Evolutionary conservation across 2,329 filamentous ascomycete genomes (phyloP).

Genomic region (Huntiella decipiens): DNA sequence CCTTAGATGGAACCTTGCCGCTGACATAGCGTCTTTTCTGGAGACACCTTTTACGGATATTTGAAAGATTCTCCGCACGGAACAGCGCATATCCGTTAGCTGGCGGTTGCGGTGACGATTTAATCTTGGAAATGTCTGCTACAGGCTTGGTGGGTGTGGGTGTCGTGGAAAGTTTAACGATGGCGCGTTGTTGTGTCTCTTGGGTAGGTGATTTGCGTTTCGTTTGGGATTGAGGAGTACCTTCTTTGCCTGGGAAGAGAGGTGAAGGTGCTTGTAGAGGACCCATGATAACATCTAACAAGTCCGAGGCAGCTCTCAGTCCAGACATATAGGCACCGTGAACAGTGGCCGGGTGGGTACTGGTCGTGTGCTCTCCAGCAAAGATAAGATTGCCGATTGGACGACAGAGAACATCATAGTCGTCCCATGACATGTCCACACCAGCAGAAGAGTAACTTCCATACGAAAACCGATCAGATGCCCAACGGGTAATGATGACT

Average conservation of each 20-base stretch:
- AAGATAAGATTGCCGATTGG: slow-evolving; percentile 79
- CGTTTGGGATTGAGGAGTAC: slow-evolving; percentile 13
- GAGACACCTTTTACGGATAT: slow-evolving; percentile 39
- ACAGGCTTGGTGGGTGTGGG: slow-evolving; percentile 28
- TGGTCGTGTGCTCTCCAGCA: slow-evolving; percentile 89
- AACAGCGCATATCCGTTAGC: slow-evolving; percentile 81
- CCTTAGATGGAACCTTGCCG: slow-evolving; percentile 9
- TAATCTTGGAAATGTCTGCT: slow-evolving; percentile 34
- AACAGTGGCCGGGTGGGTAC: slow-evolving; percentile 88
- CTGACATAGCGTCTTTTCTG: slow-evolving; percentile 15
- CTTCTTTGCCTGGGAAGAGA: slow-evolving; percentile 37
- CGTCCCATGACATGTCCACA: slow-evolving; percentile 59
- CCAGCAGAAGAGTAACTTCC: slow-evolving; percentile 93
- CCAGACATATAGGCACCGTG: slow-evolving; percentile 93
- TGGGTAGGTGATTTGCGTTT: background rate
- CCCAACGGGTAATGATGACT: slow-evolving; percentile 82
- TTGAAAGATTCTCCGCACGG: slow-evolving; percentile 59
- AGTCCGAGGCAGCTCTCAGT: slow-evolving; percentile 69
- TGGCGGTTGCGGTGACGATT: slow-evolving; percentile 45
- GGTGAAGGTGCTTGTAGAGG: slow-evolving; percentile 60
- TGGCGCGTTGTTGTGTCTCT: background rate
- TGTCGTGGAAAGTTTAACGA: background rate
- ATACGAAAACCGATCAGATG: slow-evolving; percentile 71
- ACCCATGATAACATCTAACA: slow-evolving; percentile 63
- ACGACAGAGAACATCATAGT: slow-evolving; percentile 83